Evolutionary conservation across 345 rosid species (phyloP), one percentile per base, ranked within the genome.

Genomic region (Laguncularia racemosa): DNA sequence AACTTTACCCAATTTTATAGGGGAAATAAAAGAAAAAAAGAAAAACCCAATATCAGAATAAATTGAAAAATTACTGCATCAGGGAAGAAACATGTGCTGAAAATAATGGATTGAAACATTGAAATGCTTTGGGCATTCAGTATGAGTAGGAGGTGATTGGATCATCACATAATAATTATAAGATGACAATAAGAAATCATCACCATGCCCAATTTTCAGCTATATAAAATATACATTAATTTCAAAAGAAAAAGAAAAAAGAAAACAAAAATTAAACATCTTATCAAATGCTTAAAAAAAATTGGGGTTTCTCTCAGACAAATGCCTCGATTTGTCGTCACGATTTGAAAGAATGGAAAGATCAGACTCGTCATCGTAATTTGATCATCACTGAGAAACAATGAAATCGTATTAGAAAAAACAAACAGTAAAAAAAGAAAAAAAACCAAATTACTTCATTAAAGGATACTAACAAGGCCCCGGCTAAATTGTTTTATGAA

Each of bases 281-380:
- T 33, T 33, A 38, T 6, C 6, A 33, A 45, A 8, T 18, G 20
- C 13, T 13, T 2, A 44, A n/a, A 17, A 21, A 52, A 9, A 51
- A 17, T 63, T 19, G 15, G 44, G 61, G 63, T 61, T 78, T 50
- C 74, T 78, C 85, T 81, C 83, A 77, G 83, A 78, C 81, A 81
- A 81, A 81, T 81, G 83, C 85, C 82, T 81, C 80, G 82, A 65
- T 47, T 74, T 65, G 74, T 77, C 85, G 65, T 81, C 81, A 81
- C 61, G 63, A 67, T 64, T 61, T 38, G 56, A 44, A 50, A 48
- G 76, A 71, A 73, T 70, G 75, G 78, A 73, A 58, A 57, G 47
- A 62, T 80, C 85, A 67, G 82, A 77, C 85, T 72, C 77, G 75
- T 81, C 81, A 81, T 77, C 85, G 15, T 17, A 52, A 49, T 55